These are phyloP conservation scores for Bolboschoenoplectus hybrid DNA, from an alignment of 202 grass and related monocot species.

Conservation along the genomic window DNA sequence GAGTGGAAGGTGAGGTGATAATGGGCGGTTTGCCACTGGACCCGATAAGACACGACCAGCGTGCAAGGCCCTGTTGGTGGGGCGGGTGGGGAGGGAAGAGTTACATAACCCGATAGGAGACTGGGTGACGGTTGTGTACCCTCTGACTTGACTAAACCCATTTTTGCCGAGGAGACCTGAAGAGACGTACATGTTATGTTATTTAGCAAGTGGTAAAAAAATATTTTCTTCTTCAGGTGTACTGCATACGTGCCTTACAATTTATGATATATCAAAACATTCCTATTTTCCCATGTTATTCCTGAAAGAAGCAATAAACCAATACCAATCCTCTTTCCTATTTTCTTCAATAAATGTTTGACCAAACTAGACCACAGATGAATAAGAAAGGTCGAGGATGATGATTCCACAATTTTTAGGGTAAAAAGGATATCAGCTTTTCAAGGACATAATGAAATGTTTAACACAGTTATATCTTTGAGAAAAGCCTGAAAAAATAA, in stretches of 20 bases:
- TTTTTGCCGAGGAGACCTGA: conserved; percentile 33
- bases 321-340: background rate
- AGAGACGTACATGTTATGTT: background rate
- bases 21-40: conserved; percentile 66
- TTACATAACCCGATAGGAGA: conserved; percentile 23
- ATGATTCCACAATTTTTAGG: background rate
- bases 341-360: background rate
- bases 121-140: conserved; percentile 12
- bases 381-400: background rate
- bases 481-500: conserved; percentile 5
- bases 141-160: conserved; percentile 24
- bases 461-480: conserved; percentile 14
- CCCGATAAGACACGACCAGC: conserved; percentile 41
- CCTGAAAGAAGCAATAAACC: conserved; percentile 1
- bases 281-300: background rate
- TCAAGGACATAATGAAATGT: too few relatives aligned
- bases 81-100: background rate
- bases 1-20: conserved; percentile 88
- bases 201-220: background rate
- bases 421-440: background rate
- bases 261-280: background rate
- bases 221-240: background rate
- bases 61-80: conserved; percentile 47
- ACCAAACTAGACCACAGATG: background rate
- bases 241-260: background rate